Conservation (phyloP, 2,329 filamentous ascomycete species). For the Phoma sp. region DNA sequence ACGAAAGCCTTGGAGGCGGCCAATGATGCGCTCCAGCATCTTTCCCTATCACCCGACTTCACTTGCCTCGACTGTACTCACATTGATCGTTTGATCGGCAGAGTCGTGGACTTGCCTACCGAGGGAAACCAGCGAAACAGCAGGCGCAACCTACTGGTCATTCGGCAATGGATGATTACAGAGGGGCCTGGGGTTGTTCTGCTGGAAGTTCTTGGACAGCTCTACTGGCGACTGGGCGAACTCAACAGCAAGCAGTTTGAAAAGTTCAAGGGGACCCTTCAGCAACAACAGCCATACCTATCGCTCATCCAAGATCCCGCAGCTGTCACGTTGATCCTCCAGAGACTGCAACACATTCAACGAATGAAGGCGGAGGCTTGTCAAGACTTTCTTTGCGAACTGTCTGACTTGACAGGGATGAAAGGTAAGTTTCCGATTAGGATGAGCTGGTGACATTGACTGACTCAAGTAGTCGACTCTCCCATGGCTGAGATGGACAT, state of each 20-base stretch:
- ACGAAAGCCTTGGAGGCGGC: conserved; percentile 41
- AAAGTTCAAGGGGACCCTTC: conserved; percentile 40
- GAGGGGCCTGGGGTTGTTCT: conserved; percentile 42
- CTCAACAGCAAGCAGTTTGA: conserved; percentile 47
- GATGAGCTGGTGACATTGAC: not conserved
- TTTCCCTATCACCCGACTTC: conserved; percentile 42
- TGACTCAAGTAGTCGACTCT: conserved; percentile 34
- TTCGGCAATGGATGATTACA: conserved; percentile 44
- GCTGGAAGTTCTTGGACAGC: conserved; percentile 42
- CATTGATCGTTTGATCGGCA: conserved; percentile 41
- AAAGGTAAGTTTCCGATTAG: conserved; percentile 27
- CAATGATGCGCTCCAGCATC: conserved; percentile 43
- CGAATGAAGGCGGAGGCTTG: conserved; percentile 41
- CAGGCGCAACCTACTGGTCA: conserved; percentile 41
- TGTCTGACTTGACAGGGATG: conserved; percentile 40
- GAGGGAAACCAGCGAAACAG: conserved; percentile 45
- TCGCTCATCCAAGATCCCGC: conserved; percentile 34
- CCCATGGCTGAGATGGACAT: conserved; percentile 33
- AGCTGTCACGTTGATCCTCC: conserved; percentile 37
- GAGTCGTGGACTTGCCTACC: conserved; percentile 44
- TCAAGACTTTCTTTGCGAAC: conserved; percentile 42
- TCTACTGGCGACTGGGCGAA: conserved; percentile 44
- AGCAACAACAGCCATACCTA: conserved; percentile 35
- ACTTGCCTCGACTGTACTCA: conserved; percentile 41
- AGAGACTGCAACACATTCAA: conserved; percentile 43